These are phyloP conservation scores for Claviceps sp. DNA, from an alignment of 2,329 filamentous ascomycete species.

Conservation along the genomic window DNA sequence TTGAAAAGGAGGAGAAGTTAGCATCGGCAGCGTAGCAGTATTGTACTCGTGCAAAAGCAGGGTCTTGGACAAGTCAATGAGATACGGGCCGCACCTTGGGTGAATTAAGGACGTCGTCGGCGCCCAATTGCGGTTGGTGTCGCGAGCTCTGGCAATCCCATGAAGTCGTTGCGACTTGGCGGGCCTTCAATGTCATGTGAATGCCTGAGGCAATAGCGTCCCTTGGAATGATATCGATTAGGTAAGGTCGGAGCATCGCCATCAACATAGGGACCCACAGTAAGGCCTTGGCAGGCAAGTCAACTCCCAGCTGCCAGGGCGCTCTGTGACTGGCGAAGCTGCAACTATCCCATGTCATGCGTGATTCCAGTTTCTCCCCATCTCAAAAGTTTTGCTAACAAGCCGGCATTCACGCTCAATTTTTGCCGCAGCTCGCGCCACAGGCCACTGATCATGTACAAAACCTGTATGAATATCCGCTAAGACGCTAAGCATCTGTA, in stretches of 20 bases:
- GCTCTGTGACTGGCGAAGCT: conserved; percentile 1
- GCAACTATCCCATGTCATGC: conserved; percentile 6
- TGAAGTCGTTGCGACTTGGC: not conserved
- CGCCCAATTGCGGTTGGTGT: conserved; percentile 23
- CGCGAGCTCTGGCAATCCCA: conserved; percentile 3
- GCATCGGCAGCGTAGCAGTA: not conserved
- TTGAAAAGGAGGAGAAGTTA: conserved; percentile 14
- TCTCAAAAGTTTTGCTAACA: conserved; percentile 38
- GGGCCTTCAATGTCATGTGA: not conserved
- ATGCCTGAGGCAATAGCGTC: conserved; percentile 20
- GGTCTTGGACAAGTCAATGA: not conserved
- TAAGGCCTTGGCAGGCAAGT: not conserved
- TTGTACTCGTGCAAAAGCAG: not conserved
- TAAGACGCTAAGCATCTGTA: conserved; percentile 33
- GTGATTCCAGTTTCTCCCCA: conserved; percentile 16
- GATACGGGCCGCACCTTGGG: conserved; percentile 10
- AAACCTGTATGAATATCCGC: conserved; percentile 32
- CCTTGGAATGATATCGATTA: not conserved
- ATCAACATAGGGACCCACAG: not conserved
- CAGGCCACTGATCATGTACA: conserved; percentile 41
- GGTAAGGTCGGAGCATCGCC: not conserved
- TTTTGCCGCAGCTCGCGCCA: conserved; percentile 31
- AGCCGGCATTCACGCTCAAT: conserved; percentile 28
- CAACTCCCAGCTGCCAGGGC: not conserved
- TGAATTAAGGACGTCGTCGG: conserved; percentile 16